Base-by-base conservation (phyloP, 2,329 filamentous ascomycete species). In the Amauroascus niger region DNA sequence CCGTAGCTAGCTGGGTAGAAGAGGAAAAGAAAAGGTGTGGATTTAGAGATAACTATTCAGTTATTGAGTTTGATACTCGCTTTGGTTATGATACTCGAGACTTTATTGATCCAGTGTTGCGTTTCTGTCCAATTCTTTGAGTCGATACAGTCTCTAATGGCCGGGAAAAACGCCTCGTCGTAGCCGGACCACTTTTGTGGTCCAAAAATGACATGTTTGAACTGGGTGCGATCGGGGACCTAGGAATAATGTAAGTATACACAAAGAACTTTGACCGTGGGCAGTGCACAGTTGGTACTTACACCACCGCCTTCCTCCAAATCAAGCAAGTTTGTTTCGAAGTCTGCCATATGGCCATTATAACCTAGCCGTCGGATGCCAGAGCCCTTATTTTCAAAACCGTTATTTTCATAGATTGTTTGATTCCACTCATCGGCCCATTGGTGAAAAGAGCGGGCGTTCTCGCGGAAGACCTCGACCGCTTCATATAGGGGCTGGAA, bases 201-300 rank as follows among this genome's bases (percentile, higher is more conserved):
- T 1, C 87, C 91, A 66, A 90, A 95, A 54, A 98, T 73, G 64
- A 94, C 79, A 69, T 96, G 93, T 69, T 94, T 95, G 77, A 89
- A 98, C 71, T 97, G 93, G 4, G 86, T 87, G 59, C 91, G 83
- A 62, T 88, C 88, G 37, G 87, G 87, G 3, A 95, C 79, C 86
- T 89, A 53, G 35, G 43, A 32, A 46, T 16, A 22, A 24, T 18
- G 7, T 51, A 30, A 43, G 58, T 57, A 60, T 56, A n/a, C n/a
- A n/a, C n/a, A 24, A 45, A 39, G 9, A 1, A n/a, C 30, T 18
- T 37, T 44, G 53, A 14, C 32, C 22, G 20, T 28, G 16, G 14
- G 39, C 5, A 45, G 13, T 11, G 13, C 2, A 14, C 7, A 35
- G 6, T 11, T 35, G 35, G 9, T 13, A 82, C 87, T 77, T 79